Evolutionary conservation across 257 asterid genomes (phyloP).

Genomic region (Schizonepeta tenuifolia): DNA sequence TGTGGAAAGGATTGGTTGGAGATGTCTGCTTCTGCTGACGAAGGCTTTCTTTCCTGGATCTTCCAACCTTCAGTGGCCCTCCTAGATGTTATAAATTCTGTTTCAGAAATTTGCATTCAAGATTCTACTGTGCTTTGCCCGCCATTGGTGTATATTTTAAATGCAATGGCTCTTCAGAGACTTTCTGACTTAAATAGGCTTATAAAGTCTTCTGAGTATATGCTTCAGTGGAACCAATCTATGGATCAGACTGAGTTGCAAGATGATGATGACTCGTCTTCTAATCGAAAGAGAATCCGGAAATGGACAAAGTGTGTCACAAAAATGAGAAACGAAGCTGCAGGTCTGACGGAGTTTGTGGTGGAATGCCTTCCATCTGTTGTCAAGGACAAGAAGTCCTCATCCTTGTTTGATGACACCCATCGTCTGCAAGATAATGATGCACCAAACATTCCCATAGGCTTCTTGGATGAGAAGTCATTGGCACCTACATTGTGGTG

Average conservation of each 20-base stretch:
- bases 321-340: conserved; percentile 68
- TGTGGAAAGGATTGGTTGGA: conserved; percentile 84
- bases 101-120: conserved; percentile 58
- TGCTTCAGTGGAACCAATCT: conserved; percentile 57
- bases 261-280: conserved; percentile 49
- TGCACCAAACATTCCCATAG: conserved; percentile 49
- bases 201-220: conserved; percentile 65
- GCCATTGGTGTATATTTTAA: conserved; percentile 69
- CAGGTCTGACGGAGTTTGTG: conserved; percentile 57
- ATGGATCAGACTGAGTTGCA: conserved; percentile 39
- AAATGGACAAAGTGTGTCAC: conserved; percentile 55
- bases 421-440: conserved; percentile 40
- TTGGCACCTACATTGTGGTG: conserved; percentile 64
- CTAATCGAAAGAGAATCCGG: conserved; percentile 49
- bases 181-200: conserved; percentile 75
- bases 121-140: conserved; percentile 55
- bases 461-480: conserved; percentile 59
- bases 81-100: conserved; percentile 52
- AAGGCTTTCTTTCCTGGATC: conserved; percentile 73
- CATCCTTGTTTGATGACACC: conserved; percentile 36
- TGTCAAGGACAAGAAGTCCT: conserved; percentile 43
- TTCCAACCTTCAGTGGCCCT: conserved; percentile 64
- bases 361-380: conserved; percentile 51
- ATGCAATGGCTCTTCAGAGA: conserved; percentile 76
- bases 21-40: conserved; percentile 45